Percentiles rank a stretch among this genome's conserved stretches.
Conservation (phyloP, 2,329 filamentous ascomycete genomes). For the Fusarium nurragi region DNA sequence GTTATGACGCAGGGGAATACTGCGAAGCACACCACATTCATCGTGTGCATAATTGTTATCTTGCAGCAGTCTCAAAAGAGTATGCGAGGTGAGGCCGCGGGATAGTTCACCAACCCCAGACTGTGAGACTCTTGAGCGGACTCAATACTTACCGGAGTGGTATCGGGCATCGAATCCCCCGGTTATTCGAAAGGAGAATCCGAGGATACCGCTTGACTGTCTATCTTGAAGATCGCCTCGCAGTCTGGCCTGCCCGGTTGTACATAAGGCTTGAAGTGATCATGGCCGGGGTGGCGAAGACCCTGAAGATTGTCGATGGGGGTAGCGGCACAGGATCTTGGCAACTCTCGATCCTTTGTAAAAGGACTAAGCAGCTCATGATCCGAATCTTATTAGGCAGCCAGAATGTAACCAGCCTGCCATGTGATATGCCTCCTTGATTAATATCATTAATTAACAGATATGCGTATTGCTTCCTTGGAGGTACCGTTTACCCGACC, state of each 20-base stretch:
- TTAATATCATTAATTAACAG: not conserved
- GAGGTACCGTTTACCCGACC: not conserved
- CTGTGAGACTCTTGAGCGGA: not conserved
- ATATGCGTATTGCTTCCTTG: not conserved
- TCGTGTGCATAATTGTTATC: conserved; percentile 8
- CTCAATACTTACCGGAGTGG: not conserved
- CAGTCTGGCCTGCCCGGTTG: not conserved
- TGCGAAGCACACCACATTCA: conserved; percentile 21
- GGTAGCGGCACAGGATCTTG: not conserved
- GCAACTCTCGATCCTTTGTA: not conserved
- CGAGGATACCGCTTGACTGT: not conserved
- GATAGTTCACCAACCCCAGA: conserved; percentile 2
- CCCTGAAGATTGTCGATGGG: conserved; percentile 18
- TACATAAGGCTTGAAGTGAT: conserved; percentile 12
- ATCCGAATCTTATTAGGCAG: not conserved
- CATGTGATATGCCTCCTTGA: not conserved
- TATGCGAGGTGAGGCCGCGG: not conserved
- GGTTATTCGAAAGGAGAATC: conserved; percentile 8
- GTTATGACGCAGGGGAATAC: conserved; percentile 31
- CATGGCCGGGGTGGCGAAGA: conserved; percentile 14
- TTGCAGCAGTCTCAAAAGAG: conserved; percentile 16
- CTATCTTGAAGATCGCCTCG: conserved; percentile 4
- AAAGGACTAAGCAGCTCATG: not conserved
- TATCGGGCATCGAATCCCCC: conserved; percentile 8
- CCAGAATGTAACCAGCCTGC: not conserved